Base-by-base conservation (phyloP, 2,329 filamentous ascomycete genomes). In the Huntiella bhutanensis region DNA sequence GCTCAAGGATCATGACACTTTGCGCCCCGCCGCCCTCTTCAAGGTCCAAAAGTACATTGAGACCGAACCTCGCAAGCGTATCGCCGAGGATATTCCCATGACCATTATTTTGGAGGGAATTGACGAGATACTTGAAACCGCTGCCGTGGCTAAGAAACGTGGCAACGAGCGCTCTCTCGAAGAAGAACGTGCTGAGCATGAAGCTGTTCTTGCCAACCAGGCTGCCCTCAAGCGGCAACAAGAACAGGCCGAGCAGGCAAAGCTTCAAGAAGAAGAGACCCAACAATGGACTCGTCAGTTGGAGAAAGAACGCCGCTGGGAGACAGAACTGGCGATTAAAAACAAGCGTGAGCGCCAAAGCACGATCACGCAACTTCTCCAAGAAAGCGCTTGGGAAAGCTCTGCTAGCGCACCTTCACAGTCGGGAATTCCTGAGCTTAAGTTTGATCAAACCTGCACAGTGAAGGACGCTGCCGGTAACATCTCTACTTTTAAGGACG, bases 111-210 rank as follows among this genome's bases (percentile, higher is more conserved):
- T 87, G 7, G 72, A 75, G 51, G 75, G 73, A 3, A 74, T 82
- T 42, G 77, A 84, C 6, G 77, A 79, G 41, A 77, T 88, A 7
- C 69, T 96, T 3, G 85, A 95, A 60, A 83, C 92, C 59, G 84
- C 84, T n/a, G 82, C 85, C 1, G 70, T 78, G 53, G 76, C 78
- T 22, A 82, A 82, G 54, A 79, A 81, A 41, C 74, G 79, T 47
- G 82, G 84, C 32, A 73, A 77, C 47, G 73, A 85, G 51, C 65
- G 94, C 12, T 94, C 85, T 32, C 67, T 96, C 5, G 85, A 93
- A 56, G 85, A 92, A 55, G 87, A 96, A 60, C 75, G 87, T 35
- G 85, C 82, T 22, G 77, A 77, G 11, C 84, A 93, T 51, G 83
- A 92, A 62, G 80, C 80, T 16, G 75, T 73, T 17, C 67, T 82